Conservation (phyloP, 352 stramenopile genomes). For the Globisporangium uncinulatum region DNA sequence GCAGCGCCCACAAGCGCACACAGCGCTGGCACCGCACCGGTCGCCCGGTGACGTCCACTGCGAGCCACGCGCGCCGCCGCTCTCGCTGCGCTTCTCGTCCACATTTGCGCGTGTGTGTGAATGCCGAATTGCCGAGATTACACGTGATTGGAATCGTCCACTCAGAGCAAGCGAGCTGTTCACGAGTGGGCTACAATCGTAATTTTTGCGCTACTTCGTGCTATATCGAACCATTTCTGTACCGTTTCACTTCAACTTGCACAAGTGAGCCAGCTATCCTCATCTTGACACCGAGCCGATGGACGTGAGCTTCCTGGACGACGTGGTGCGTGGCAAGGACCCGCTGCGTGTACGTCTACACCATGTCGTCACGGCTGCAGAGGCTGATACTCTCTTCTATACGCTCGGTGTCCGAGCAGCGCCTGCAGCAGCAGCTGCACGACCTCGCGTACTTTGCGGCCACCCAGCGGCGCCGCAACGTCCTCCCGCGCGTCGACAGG, state of each 20-base stretch:
- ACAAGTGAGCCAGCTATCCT: too few species aligned
- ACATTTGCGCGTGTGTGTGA: background rate
- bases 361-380: too few species aligned
- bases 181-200: too few species aligned
- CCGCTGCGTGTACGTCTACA: too few species aligned
- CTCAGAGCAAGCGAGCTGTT: too few species aligned
- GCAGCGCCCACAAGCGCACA: background rate
- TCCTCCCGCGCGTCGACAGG: conserved; percentile 58
- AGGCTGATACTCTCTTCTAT: background rate
- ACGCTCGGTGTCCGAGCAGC: conserved; percentile 12
- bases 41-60: background rate
- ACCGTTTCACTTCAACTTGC: conserved; percentile 9
- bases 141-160: too few species aligned
- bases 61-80: too few species aligned
- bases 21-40: background rate
- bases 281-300: background rate
- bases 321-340: conserved; percentile 1
- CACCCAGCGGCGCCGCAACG: conserved; percentile 34
- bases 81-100: background rate
- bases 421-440: conserved; percentile 54
- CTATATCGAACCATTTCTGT: too few species aligned
- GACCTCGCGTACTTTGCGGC: conserved; percentile 50
- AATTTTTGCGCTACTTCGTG: too few species aligned
- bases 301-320: conserved; percentile 13
- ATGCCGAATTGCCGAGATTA: too few species aligned